phyloP scores from a whole-genome alignment of 371 early-diverging fungal genomes.

The Chytridiales sp. region DNA sequence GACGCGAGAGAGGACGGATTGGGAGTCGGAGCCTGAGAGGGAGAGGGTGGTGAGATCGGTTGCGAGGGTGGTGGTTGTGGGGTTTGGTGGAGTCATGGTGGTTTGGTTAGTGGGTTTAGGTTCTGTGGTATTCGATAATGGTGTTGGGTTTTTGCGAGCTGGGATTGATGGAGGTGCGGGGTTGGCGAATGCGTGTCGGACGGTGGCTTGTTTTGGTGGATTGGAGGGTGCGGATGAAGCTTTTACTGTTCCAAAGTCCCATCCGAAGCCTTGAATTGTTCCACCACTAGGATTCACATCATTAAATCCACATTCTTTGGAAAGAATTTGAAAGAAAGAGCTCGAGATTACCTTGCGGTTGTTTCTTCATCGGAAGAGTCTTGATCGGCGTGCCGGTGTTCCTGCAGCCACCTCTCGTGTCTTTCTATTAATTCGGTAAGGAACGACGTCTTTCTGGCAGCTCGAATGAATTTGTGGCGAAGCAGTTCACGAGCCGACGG shows the following conservation, averaged over 20 bases:
- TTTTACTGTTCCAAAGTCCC: constrained; percentile 50
- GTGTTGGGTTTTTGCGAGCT: no score
- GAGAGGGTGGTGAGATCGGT: no score
- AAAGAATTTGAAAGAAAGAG: not conserved
- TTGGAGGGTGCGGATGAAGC: constrained; percentile 14
- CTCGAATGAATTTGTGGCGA: constrained; percentile 84
- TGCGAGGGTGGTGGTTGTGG: no score
- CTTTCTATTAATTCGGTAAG: constrained; percentile 81
- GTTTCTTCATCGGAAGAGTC: constrained; percentile 61
- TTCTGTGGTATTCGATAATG: no score
- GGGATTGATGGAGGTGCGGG: no score
- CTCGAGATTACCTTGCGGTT: not conserved
- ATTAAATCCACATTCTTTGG: not conserved
- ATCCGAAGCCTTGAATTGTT: constrained; percentile 22
- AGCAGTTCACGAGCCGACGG: constrained; percentile 87
- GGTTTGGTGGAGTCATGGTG: no score
- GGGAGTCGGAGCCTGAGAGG: no score
- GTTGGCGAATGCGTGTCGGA: no score
- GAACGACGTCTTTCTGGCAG: constrained; percentile 33
- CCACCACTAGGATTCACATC: not conserved
- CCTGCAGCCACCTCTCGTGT: constrained; percentile 72
- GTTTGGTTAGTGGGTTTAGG: no score
- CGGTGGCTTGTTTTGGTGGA: no score
- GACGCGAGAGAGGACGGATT: no score
- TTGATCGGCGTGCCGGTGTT: constrained; percentile 50